Percentiles rank a stretch among this genome's conserved stretches.
phyloP scores from a whole-genome alignment of 1,284 basidiomycete species.

The Jaminaea rosea region DNA sequence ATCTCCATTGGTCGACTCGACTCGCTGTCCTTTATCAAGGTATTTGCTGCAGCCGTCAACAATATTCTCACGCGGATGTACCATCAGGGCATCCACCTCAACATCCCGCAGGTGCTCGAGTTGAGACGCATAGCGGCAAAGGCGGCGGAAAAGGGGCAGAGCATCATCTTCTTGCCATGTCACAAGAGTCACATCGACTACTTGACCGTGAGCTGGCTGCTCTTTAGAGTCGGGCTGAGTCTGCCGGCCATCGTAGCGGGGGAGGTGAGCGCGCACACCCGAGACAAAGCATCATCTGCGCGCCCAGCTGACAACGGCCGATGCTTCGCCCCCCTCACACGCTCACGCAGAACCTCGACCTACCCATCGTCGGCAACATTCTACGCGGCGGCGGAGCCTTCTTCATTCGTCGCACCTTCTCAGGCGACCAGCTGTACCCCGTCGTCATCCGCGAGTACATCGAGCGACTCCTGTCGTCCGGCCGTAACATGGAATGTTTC shows the following conservation, averaged over 20 bases:
- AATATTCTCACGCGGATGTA: constrained; percentile 47
- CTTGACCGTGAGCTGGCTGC: constrained; percentile 35
- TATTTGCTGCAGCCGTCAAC: constrained; percentile 40
- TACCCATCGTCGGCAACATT: constrained; percentile 44
- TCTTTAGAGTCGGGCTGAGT: constrained; percentile 46
- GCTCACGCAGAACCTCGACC: constrained; percentile 33
- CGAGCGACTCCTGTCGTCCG: constrained; percentile 42
- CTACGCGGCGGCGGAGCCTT: constrained; percentile 47
- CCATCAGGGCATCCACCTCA: constrained; percentile 43
- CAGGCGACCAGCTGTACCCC: constrained; percentile 47
- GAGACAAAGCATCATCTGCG: neutral
- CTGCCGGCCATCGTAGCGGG: constrained; percentile 48
- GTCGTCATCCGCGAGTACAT: constrained; percentile 47
- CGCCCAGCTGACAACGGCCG: neutral
- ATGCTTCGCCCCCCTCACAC: neutral
- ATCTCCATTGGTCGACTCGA: constrained; percentile 31
- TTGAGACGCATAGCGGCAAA: constrained; percentile 37
- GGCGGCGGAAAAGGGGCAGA: constrained; percentile 43
- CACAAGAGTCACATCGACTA: constrained; percentile 49
- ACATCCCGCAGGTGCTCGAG: constrained; percentile 36
- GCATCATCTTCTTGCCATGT: constrained; percentile 47
- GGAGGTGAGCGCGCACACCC: constrained; percentile 19
- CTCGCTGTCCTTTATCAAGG: constrained; percentile 27
- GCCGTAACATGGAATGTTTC: constrained; percentile 47
- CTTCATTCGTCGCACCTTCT: constrained; percentile 47